These are phyloP conservation scores for Cornus florida DNA, from an alignment of 148 eudicot genomes.

Conservation along the genomic window DNA sequence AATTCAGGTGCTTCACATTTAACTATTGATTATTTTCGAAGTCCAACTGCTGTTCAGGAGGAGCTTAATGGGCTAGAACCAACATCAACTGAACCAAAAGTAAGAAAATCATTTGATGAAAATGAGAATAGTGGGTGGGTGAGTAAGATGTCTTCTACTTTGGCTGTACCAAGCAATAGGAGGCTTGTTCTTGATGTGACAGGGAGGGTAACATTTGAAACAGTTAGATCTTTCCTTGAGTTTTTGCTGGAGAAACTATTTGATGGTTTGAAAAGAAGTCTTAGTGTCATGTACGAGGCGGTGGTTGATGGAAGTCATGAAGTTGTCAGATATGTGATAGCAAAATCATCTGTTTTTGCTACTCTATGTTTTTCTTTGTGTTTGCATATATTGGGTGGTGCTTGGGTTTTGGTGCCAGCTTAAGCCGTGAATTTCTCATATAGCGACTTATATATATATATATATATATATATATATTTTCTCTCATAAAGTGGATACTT, in stretches of 20 bases:
- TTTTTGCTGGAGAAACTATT: constrained; percentile 49
- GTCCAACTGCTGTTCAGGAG: constrained; percentile 13
- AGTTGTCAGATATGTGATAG: constrained; percentile 48
- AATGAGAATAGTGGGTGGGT: constrained; percentile 42
- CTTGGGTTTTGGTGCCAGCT: constrained; percentile 60
- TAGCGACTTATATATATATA: too few relatives aligned
- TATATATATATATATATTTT: too few relatives aligned
- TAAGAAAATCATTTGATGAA: constrained; percentile 15
- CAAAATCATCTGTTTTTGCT: constrained; percentile 55
- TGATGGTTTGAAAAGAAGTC: constrained; percentile 42
- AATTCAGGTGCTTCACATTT: constrained; percentile 19
- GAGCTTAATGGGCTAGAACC: neutral
- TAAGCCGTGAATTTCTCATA: constrained; percentile 16
- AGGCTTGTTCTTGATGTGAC: constrained; percentile 76
- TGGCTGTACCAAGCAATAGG: constrained; percentile 73
- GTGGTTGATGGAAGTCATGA: constrained; percentile 47
- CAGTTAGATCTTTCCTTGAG: constrained; percentile 62
- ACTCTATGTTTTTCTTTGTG: constrained; percentile 67
- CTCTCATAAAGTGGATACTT: neutral
- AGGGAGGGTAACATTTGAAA: constrained; percentile 73
- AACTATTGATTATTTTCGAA: constrained; percentile 20
- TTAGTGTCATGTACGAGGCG: constrained; percentile 40
- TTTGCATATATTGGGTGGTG: constrained; percentile 63
- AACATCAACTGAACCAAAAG: neutral
- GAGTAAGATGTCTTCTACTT: constrained; percentile 55